These are phyloP conservation scores for Thelephora terrestris DNA, from an alignment of 1,284 basidiomycete species.

Conservation along the genomic window DNA sequence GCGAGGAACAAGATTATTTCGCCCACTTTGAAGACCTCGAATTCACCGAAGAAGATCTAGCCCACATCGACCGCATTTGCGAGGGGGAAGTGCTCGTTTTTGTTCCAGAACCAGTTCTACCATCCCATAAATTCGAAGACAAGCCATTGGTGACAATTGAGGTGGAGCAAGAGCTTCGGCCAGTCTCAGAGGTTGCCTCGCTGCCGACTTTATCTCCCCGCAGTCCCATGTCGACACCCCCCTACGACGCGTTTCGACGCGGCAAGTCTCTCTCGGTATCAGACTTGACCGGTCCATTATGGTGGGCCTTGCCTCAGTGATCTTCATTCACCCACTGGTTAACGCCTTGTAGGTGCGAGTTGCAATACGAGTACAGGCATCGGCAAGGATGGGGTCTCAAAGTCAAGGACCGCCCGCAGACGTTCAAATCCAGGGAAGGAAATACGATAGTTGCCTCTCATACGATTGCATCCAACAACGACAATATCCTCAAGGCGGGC, in stretches of 20 bases:
- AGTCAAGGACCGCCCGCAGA: slow-evolving; percentile 42
- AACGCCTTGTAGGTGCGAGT: slow-evolving; percentile 47
- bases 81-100: not conserved
- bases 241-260: slow-evolving; percentile 17
- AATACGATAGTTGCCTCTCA: slow-evolving; percentile 57
- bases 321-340: not conserved
- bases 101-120: not conserved
- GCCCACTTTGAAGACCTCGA: not conserved
- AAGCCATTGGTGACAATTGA: not conserved
- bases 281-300: slow-evolving; percentile 39
- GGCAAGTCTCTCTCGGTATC: slow-evolving; percentile 27
- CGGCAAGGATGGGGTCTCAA: slow-evolving; percentile 46
- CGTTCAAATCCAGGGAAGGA: slow-evolving; percentile 53
- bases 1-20: too few relatives aligned
- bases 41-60: not conserved
- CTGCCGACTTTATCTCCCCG: not conserved
- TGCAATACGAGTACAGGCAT: slow-evolving; percentile 70
- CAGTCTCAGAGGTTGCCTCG: not conserved
- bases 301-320: slow-evolving; percentile 27
- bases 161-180: not conserved
- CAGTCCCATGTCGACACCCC: not conserved
- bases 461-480: slow-evolving; percentile 47
- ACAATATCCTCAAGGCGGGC: slow-evolving; percentile 49
- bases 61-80: not conserved
- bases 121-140: not conserved